Base-by-base conservation (phyloP, 257 asterid species). In the Capsicum chinense region DNA sequence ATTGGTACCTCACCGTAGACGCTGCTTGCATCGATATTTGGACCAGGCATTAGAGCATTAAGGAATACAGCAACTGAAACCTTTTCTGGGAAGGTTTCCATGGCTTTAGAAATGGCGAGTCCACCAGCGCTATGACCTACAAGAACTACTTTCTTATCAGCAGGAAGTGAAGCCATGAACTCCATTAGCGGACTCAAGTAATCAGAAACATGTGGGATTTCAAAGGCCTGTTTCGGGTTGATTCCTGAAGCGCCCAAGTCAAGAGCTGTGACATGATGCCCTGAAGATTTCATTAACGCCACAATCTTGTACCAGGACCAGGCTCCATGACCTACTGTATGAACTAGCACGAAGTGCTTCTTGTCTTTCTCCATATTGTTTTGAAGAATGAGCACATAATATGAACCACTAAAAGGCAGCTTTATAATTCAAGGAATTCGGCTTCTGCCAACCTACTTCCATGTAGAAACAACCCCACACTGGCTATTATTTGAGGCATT, bases 251-350 rank as follows among this genome's bases (percentile, higher is more conserved):
- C 74, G 0, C 12, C 74, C 74, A 67, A 67, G 74, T 67, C 74
- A 35, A 67, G 3, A 35, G 74, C 50, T 67, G 50, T 67, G 10
- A 67, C 74, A 67, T 67, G 35, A 33, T 67, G 50, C 11, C 74
- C 74, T 35, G 89, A 71, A 6, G 85, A 62, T 62, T 44, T 82
- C 56, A 89, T 54, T 26, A 82, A n/a, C 1, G 83, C 26, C 57
- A 80, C 58, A 5, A 86, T 39, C 88, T 83, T 86, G 84, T 84
- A 86, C 92, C 89, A 89, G 71, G 84, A 83, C 90, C 92, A 88
- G 37, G 89, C 92, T 42, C 92, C 92, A 13, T 85, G 89, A 16
- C 87, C 62, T 11, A 86, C 74, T 21, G 86, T 87, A 17, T 89
- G 92, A 26, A 89, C 87, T 5, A 89, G 85, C 69, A 89, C 88